A percentile compares a stretch with the other conserved stretches of the same genome.
Evolutionary conservation across 2,329 filamentous ascomycete species (phyloP).

Genomic region (Bimuria novae-zelandiae): DNA sequence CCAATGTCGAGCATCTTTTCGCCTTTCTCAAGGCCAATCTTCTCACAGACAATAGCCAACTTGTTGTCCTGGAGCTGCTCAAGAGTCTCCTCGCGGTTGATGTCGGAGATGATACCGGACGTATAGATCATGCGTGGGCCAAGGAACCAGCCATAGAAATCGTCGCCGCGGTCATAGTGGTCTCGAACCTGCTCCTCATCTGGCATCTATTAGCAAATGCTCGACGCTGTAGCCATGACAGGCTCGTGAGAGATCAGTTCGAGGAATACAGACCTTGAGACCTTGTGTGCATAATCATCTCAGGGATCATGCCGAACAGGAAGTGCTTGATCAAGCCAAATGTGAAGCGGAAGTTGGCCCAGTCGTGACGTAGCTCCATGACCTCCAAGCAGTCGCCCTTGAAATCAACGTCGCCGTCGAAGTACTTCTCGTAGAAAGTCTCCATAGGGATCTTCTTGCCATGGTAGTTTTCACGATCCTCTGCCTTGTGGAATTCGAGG

Average conservation of each 20-base stretch:
- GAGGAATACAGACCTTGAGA: slow-evolving; percentile 68
- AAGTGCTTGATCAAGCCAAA: slow-evolving; percentile 84
- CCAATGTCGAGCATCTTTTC: slow-evolving; percentile 92
- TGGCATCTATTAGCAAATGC: slow-evolving; percentile 47
- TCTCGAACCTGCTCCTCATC: slow-evolving; percentile 98
- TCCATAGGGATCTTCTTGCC: slow-evolving; percentile 87
- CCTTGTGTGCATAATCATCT: slow-evolving; percentile 89
- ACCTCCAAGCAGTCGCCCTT: slow-evolving; percentile 90
- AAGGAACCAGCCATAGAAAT: slow-evolving; percentile 98
- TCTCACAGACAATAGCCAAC: slow-evolving; percentile 91
- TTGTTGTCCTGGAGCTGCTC: slow-evolving; percentile 99
- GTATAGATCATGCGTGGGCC: slow-evolving; percentile 99
- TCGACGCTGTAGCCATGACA: background rate
- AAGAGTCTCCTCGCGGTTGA: slow-evolving; percentile 83
- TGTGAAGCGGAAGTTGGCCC: slow-evolving; percentile 94
- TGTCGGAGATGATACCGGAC: slow-evolving; percentile 88
- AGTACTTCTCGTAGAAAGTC: slow-evolving; percentile 98
- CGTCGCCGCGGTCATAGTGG: slow-evolving; percentile 97
- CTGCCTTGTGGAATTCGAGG: slow-evolving; percentile 73
- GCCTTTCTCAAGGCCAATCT: slow-evolving; percentile 81
- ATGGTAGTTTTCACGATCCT: slow-evolving; percentile 68
- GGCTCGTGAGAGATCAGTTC: background rate
- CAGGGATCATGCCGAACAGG: slow-evolving; percentile 82
- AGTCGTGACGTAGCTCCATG: slow-evolving; percentile 94
- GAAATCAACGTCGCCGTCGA: slow-evolving; percentile 91